Base-by-base conservation (phyloP, 192 early-diverging fungal species). In the Phlyctochytrium arcticum region DNA sequence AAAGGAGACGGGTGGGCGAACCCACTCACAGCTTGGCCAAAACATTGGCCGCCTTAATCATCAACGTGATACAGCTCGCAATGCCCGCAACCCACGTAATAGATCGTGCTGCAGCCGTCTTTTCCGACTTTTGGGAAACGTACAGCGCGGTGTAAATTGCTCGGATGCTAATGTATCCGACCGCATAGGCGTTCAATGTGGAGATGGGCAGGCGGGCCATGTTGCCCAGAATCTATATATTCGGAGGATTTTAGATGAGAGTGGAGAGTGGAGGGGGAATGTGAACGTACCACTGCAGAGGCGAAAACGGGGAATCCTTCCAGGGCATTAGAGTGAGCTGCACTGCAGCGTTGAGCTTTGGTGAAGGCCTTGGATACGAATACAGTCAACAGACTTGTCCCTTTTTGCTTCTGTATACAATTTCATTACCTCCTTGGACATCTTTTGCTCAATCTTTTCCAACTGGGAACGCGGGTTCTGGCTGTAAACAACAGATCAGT, bases 141-240 rank as follows among this genome's bases (percentile, higher is more conserved):
- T 58, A 58, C 31, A 58, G 34, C 19, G 39, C 19, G 37, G 17
- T 58, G 57, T 58, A 58, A 7, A 58, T 24, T 31, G 29, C 17
- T 17, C 57, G 57, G n/a, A 21, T 36, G 34, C 6, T 35, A 35
- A 58, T 31, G 35, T 24, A 58, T 24, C 3, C 36, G 1, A n/a
- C 36, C 1, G 35, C 37, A 24, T 21, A 34, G 9, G n/a, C 19
- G 57, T 34, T 58, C 34, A 58, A 12, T 0, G 57, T 58, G 9
- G 0, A 6, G 57, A 24, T 21, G 17, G 57, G 36, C 10, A 58
- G 37, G 17, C 31, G 10, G 21, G 57, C 9, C 24, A 58, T 6
- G 37, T 58, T 44, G 57, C 34, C 57, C 8, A 42, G 4, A 9
- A 58, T 31, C 54, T 55, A 31, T 12, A 55, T 4, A 55, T n/a